Evolutionary conservation across 345 rosid species (phyloP).

Genomic region (Reutealis trisperma): DNA sequence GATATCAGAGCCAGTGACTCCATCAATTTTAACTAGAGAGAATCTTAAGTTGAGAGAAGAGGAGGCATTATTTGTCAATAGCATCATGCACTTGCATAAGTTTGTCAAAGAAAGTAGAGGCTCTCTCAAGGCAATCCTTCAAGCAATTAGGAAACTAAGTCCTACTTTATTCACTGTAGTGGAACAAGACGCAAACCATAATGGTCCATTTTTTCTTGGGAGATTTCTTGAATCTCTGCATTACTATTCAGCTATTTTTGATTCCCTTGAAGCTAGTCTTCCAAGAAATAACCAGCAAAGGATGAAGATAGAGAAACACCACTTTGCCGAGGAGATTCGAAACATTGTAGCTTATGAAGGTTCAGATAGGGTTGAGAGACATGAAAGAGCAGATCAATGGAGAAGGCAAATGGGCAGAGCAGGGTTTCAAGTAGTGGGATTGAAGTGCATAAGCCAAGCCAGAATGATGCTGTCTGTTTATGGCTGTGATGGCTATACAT

Average conservation of each 20-base stretch:
- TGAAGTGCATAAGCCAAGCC: constrained; percentile 56
- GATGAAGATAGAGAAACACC: constrained; percentile 55
- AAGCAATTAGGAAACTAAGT: constrained; percentile 54
- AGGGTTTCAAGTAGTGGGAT: constrained; percentile 51
- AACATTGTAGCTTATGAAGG: constrained; percentile 63
- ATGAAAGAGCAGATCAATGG: constrained; percentile 71
- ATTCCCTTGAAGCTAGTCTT: constrained; percentile 59
- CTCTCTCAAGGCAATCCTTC: constrained; percentile 64
- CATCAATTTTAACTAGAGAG: constrained; percentile 42
- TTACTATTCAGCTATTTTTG: constrained; percentile 63
- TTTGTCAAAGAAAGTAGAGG: constrained; percentile 67
- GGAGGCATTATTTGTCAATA: constrained; percentile 51
- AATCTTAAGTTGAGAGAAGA: constrained; percentile 48
- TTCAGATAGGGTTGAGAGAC: constrained; percentile 49
- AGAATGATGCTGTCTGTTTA: constrained; percentile 61
- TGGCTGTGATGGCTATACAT: constrained; percentile 59
- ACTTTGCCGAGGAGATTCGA: constrained; percentile 57
- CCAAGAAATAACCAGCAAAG: constrained; percentile 50
- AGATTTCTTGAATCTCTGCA: constrained; percentile 72
- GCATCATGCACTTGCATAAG: constrained; percentile 60
- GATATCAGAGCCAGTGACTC: constrained; percentile 37
- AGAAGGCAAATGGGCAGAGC: constrained; percentile 68
- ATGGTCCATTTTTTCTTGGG: constrained; percentile 70
- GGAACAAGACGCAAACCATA: constrained; percentile 74
- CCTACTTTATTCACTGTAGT: constrained; percentile 54